These are phyloP conservation scores for Globisporangium polare DNA, from an alignment of 352 stramenopile species.

Conservation along the genomic window DNA sequence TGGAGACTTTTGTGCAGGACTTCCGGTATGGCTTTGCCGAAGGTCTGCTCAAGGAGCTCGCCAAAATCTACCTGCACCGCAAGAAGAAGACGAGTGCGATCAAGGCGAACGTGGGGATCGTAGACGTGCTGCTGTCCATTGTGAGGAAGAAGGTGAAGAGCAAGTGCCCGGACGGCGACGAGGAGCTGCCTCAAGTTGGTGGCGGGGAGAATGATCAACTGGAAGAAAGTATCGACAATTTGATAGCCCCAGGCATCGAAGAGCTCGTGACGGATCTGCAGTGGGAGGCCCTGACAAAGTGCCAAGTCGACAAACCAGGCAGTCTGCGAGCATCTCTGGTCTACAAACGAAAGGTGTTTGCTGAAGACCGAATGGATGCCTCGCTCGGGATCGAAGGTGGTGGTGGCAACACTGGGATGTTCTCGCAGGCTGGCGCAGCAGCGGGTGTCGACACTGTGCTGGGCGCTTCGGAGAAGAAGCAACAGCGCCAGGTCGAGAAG, in stretches of 20 bases:
- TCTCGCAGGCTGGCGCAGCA: conserved; percentile 1
- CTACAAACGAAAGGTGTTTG: conserved; percentile 50
- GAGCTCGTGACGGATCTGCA: conserved; percentile 73
- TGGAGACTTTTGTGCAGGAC: conserved; percentile 89
- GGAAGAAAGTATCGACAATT: conserved; percentile 61
- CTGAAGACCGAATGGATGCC: conserved; percentile 35
- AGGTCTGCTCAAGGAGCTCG: conserved; percentile 76
- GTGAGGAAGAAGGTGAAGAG: conserved; percentile 55
- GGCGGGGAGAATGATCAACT: conserved; percentile 23
- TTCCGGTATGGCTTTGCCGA: conserved; percentile 85
- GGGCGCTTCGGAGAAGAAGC: conserved; percentile 50
- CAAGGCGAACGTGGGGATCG: conserved; percentile 44
- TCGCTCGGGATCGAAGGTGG: conserved; percentile 17
- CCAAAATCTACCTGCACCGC: conserved; percentile 22
- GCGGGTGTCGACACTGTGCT: conserved; percentile 35
- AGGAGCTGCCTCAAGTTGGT: background rate
- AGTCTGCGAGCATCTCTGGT: conserved; percentile 42
- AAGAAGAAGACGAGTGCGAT: conserved; percentile 12
- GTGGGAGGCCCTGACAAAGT: conserved; percentile 64
- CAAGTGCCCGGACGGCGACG: conserved; percentile 22
- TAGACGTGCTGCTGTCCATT: conserved; percentile 54
- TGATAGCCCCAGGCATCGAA: conserved; percentile 21
- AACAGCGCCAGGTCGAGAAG: conserved; percentile 37
- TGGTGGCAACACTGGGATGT: background rate
- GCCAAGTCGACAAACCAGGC: conserved; percentile 38